Percentiles rank a stretch among this genome's conserved stretches.
These are phyloP conservation scores for Tardiomyces digboiensis DNA, from an alignment of 1,139 yeast genomes.

Conservation along the genomic window DNA sequence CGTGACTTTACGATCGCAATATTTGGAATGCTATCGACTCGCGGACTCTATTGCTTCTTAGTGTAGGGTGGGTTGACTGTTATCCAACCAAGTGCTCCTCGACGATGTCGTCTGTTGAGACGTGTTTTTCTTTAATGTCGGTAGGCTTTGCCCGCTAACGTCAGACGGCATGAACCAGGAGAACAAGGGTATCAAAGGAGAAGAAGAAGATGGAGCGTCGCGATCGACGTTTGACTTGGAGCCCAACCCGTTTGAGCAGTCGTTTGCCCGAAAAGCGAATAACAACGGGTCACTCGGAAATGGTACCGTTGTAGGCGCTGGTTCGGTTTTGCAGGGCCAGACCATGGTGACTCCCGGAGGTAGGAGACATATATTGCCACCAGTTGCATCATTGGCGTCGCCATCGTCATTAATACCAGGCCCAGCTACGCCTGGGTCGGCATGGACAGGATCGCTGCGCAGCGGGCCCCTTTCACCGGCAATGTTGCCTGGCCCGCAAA, in stretches of 20 bases:
- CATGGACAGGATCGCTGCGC: slow-evolving; percentile 19
- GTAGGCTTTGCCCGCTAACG: too few species aligned
- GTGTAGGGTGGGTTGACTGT: too few species aligned
- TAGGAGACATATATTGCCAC: slow-evolving; percentile 24
- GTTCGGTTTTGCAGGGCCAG: slow-evolving; percentile 2
- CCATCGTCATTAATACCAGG: slow-evolving; percentile 22
- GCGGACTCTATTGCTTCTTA: too few species aligned
- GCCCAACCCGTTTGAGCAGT: slow-evolving; percentile 92
- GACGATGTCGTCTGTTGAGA: too few species aligned
- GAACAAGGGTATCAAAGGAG: not conserved
- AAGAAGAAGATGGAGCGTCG: not conserved
- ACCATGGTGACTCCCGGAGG: slow-evolving; percentile 23
- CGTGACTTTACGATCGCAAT: too few species aligned
- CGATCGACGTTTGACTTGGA: slow-evolving; percentile 36
- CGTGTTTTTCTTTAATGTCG: too few species aligned
- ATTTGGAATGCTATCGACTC: too few species aligned
- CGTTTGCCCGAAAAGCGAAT: slow-evolving; percentile 52
- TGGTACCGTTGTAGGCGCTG: slow-evolving; percentile 6
- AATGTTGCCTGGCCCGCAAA: slow-evolving; percentile 24
- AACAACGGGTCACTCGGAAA: slow-evolving; percentile 3
- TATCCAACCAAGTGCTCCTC: too few species aligned
- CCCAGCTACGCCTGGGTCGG: slow-evolving; percentile 10
- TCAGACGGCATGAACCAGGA: not conserved
- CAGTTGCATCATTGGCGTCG: slow-evolving; percentile 26
- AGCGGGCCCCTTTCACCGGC: slow-evolving; percentile 27